A percentile compares a stretch with the other conserved stretches of the same genome.
phyloP scores from a whole-genome alignment of 2,329 filamentous ascomycete genomes.

The Colletotrichum sp. region DNA sequence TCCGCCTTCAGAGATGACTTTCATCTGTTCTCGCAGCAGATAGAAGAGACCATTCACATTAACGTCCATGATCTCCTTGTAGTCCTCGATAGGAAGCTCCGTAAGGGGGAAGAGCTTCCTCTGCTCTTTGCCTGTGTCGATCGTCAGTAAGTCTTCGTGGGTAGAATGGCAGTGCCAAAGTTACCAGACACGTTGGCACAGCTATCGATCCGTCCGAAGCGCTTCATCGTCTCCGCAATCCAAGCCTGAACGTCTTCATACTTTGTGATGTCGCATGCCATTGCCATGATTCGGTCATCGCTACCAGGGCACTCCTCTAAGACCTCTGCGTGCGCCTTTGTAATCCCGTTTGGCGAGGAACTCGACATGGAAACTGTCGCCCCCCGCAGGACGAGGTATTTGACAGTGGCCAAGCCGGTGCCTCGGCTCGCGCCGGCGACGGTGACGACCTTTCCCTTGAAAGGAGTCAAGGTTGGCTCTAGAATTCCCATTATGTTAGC shows the following conservation, averaged over 20 bases:
- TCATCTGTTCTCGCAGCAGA: constrained; percentile 26
- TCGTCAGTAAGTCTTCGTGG: background rate
- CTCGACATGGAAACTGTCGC: constrained; percentile 19
- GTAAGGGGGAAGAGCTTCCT: constrained; percentile 28
- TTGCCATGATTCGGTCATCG: constrained; percentile 5
- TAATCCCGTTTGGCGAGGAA: constrained; percentile 25
- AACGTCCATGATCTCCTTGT: constrained; percentile 23
- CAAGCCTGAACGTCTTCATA: background rate
- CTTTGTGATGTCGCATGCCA: background rate
- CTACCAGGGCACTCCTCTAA: background rate
- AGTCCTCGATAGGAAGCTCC: constrained; percentile 25
- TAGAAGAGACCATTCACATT: constrained; percentile 27
- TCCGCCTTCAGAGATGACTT: constrained; percentile 33
- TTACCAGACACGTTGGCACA: constrained; percentile 6
- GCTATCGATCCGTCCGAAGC: background rate
- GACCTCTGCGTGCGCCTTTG: constrained; percentile 24
- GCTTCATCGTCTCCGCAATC: constrained; percentile 5
- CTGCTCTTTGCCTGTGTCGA: constrained; percentile 23
- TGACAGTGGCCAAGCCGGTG: constrained; percentile 22
- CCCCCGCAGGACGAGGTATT: constrained; percentile 27
- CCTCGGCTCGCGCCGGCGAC: constrained; percentile 18
- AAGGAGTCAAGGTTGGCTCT: constrained; percentile 19
- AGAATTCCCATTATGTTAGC: constrained; percentile 15
- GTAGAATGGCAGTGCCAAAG: background rate
- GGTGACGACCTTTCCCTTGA: constrained; percentile 25